A percentile compares a stretch with the other conserved stretches of the same genome.
Evolutionary conservation across 768 basidiomycete species (phyloP).

Genomic region (Leucosporidium yakuticum): DNA sequence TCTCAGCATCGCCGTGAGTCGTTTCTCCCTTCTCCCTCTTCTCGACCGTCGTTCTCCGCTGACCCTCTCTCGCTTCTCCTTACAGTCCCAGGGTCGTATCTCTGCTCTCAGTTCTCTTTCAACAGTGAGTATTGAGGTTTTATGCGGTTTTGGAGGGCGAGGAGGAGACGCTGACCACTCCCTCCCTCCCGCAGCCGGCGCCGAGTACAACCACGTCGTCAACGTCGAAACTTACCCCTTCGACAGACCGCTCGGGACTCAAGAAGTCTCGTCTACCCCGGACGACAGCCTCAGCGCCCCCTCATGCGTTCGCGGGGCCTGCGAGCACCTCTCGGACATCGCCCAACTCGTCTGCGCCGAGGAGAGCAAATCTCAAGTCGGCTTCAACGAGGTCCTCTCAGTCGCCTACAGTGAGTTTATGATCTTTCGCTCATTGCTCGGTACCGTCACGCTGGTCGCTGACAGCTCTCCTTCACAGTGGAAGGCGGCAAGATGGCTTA

Average conservation of each 20-base stretch:
- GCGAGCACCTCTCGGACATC: conserved; percentile 10
- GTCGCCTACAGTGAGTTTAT: conserved; percentile 21
- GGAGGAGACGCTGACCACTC: no score
- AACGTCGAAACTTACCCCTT: conserved; percentile 37
- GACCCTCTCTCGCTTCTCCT: background rate
- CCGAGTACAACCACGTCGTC: conserved; percentile 38
- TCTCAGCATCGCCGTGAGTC: conserved; percentile 5
- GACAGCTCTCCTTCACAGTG: conserved; percentile 4
- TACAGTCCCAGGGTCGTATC: background rate
- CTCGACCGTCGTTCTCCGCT: background rate
- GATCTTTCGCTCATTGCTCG: background rate
- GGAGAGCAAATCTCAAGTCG: background rate
- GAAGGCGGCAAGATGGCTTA: conserved; percentile 32
- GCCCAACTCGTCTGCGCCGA: conserved; percentile 13
- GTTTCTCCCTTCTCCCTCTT: no score
- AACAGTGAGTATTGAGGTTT: background rate
- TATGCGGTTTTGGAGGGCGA: background rate
- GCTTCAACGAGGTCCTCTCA: conserved; percentile 42
- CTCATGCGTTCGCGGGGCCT: conserved; percentile 12
- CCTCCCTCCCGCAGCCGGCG: no score
- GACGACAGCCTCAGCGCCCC: no score
- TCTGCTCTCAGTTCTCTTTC: conserved; percentile 11
- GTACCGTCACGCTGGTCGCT: background rate
- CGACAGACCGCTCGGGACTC: conserved; percentile 24
- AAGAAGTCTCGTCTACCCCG: no score